These are phyloP conservation scores for Cyberlindnera meyerae DNA, from an alignment of 805 yeast genomes.

Conservation along the genomic window DNA sequence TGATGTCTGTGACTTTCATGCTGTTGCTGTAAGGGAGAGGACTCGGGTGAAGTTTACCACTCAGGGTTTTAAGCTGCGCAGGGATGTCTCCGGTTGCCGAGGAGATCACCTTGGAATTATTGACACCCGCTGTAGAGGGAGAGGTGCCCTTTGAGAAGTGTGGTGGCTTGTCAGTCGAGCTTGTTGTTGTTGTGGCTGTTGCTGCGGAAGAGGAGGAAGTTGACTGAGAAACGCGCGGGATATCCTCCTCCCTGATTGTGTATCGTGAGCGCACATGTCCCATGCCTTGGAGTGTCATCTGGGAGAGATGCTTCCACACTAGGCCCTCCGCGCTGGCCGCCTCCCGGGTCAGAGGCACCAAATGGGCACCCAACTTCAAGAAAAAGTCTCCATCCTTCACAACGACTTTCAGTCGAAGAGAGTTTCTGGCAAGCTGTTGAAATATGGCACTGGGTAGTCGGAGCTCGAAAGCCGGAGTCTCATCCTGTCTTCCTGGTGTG, in stretches of 20 bases:
- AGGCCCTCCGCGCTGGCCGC: conserved; percentile 10
- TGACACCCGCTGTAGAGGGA: too few species aligned
- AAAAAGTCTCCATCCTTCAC: conserved; percentile 19
- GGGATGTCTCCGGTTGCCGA: conserved; percentile 2
- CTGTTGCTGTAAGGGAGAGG: conserved; percentile 11
- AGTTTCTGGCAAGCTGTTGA: conserved; percentile 10
- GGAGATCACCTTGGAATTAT: too few species aligned
- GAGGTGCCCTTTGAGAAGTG: background rate
- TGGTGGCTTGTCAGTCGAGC: background rate
- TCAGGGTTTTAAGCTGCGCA: background rate
- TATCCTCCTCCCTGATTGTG: conserved; percentile 1
- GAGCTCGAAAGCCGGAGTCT: conserved; percentile 12
- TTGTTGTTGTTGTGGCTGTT: background rate
- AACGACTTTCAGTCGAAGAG: conserved; percentile 17
- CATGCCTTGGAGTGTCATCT: conserved; percentile 19
- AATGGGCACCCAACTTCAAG: conserved; percentile 11
- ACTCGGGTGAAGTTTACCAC: background rate
- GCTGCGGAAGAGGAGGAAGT: conserved; percentile 1
- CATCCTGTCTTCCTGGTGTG: conserved; percentile 1
- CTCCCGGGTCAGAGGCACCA: conserved; percentile 5
- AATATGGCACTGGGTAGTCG: conserved; percentile 8
- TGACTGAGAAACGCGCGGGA: too few species aligned
- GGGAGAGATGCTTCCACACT: conserved; percentile 22
- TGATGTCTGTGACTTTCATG: conserved; percentile 19
- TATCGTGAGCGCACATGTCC: conserved; percentile 14